Evolutionary conservation across 108 stramenopile genomes (phyloP), one percentile per base, ranked within the genome.

Genomic region (Seminavis robusta): DNA sequence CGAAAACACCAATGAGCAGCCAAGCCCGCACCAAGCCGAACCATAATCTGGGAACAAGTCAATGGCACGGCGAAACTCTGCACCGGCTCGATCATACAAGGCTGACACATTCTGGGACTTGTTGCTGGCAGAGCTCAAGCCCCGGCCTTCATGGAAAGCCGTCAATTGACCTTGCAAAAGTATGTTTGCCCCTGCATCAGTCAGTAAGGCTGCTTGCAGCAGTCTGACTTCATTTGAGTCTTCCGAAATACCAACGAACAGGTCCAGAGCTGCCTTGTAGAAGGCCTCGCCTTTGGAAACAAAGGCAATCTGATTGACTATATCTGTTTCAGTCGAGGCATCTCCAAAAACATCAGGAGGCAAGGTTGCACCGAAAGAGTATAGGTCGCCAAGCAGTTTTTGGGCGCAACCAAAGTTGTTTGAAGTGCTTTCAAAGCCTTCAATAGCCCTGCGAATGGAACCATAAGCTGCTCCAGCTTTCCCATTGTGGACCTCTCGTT

Each of bases 371-470:
- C 77, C 79, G 48, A 76, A 74, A 31, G 88, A 77, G 49, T 79
- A 77, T 23, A 89, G 46, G 60, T 89, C 88, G 26, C 88, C 88
- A n/a, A 83, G 65, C 0, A 85, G 75, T 43, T 89, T 89, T 16
- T 55, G 36, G 30, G 61, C 65, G 48, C 80, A 84, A 3, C 33
- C 61, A 33, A 61, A 52, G 30, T 29, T 3, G 28, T 24, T 44
- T 4, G 52, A 33, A 52, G n/a, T 11, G 39, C 28, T 21, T 13
- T 61, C 19, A 38, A 73, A 61, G 26, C 32, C 28, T 8, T 49
- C 55, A 28, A 79, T 63, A 11, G 69, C 86, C 13, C 33, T 56
- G 43, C 56, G 4, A 13, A 88, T 52, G 33, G 54, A 37, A 9
- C 36, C 33, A 37, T 78, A 65, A 42, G 80, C 80, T 23, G 58